These are phyloP conservation scores for Heracleum sosnowskyi DNA, from an alignment of 129 eudicot genomes.

Conservation along the genomic window DNA sequence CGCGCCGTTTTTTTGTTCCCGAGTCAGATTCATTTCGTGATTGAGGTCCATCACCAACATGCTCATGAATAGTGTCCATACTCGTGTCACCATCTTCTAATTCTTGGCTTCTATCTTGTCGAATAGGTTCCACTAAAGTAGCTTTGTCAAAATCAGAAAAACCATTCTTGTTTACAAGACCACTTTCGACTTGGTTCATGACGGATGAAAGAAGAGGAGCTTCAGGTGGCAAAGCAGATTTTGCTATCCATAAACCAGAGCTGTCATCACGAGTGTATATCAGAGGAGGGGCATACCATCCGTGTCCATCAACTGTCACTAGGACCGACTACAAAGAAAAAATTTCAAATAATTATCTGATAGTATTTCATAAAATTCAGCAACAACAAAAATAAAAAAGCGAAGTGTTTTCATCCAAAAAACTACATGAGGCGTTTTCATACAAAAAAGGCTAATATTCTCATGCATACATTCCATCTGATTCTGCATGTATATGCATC, in stretches of 20 bases:
- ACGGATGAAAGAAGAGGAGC: conserved; percentile 39
- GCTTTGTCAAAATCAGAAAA: conserved; percentile 20
- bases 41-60: conserved; percentile 28
- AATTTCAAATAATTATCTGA: not conserved
- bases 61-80: conserved; percentile 50
- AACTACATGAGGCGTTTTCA: not conserved
- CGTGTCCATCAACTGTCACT: conserved; percentile 85
- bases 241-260: conserved; percentile 68
- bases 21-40: conserved; percentile 44
- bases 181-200: conserved; percentile 18
- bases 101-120: conserved; percentile 37
- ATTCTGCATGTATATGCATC: not conserved
- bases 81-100: conserved; percentile 35
- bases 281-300: conserved; percentile 90
- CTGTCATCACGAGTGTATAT: conserved; percentile 71
- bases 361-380: not conserved
- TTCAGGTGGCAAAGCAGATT: conserved; percentile 43
- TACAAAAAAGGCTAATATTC: conserved; percentile 4
- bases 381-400: not conserved
- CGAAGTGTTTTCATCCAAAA: not conserved
- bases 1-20: conserved; percentile 55
- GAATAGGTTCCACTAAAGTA: conserved; percentile 30
- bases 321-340: conserved; percentile 72
- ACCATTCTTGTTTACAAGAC: conserved; percentile 19
- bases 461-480: not conserved